These are phyloP conservation scores for Ensete glaucum DNA, from an alignment of 176 grass and related monocot genomes.

Conservation along the genomic window DNA sequence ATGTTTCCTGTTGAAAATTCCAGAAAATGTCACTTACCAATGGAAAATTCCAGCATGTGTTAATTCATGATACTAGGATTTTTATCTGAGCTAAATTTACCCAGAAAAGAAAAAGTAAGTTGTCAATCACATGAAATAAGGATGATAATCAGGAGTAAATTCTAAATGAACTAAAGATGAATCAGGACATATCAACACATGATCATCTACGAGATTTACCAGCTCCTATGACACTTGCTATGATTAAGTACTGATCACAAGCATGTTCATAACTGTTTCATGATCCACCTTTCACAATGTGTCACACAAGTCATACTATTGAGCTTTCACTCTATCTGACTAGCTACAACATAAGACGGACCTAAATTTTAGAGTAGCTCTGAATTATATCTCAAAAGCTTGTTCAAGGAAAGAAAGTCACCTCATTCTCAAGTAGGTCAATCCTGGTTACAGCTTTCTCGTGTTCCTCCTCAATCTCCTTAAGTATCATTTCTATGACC, in stretches of 20 bases:
- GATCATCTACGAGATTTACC: neutral
- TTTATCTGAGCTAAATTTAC: neutral
- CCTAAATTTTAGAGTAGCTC: no score
- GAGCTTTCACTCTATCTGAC: no score
- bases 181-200: neutral
- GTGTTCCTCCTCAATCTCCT: conserved; percentile 55
- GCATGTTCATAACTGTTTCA: neutral
- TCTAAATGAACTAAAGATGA: neutral
- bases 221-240: no score
- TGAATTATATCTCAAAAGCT: neutral
- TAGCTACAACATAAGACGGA: no score
- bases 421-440: conserved; percentile 32
- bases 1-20: no score
- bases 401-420: neutral
- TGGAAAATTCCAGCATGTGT: neutral
- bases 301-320: neutral
- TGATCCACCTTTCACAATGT: neutral
- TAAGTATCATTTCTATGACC: conserved; percentile 20
- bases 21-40: no score
- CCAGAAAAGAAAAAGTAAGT: neutral
- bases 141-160: neutral
- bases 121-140: neutral
- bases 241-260: neutral
- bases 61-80: neutral
- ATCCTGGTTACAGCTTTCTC: conserved; percentile 29